Conservation (phyloP, 164 flowering plant species). For the Dillenia turbinata region DNA sequence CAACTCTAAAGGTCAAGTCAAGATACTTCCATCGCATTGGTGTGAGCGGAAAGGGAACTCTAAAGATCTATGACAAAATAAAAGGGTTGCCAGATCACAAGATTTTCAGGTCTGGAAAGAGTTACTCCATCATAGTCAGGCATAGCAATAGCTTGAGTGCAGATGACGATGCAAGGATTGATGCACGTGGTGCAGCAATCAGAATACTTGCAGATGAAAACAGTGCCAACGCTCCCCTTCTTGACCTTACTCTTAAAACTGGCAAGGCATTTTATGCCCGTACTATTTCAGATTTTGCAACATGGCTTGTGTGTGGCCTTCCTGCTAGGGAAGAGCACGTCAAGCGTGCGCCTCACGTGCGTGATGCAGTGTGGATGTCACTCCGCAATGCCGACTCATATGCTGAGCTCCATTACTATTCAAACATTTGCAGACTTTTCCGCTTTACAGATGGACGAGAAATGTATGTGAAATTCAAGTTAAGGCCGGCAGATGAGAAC, state of each 20-base stretch:
- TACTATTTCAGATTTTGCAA: conserved; percentile 59
- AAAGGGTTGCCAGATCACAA: conserved; percentile 54
- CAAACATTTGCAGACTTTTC: conserved; percentile 57
- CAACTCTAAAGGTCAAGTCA: conserved; percentile 64
- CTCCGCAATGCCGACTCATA: conserved; percentile 50
- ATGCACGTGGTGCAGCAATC: conserved; percentile 71
- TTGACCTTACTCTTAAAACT: conserved; percentile 69
- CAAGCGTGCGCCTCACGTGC: conserved; percentile 52
- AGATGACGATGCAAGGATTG: conserved; percentile 82
- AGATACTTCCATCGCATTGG: conserved; percentile 82
- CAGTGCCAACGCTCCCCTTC: conserved; percentile 23
- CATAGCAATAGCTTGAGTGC: conserved; percentile 80
- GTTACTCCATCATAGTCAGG: conserved; percentile 47
- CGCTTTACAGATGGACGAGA: conserved; percentile 53
- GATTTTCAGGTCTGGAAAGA: conserved; percentile 52
- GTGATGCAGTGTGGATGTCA: conserved; percentile 76
- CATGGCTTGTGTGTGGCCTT: conserved; percentile 77
- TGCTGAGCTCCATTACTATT: conserved; percentile 63
- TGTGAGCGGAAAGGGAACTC: conserved; percentile 54
- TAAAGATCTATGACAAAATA: conserved; percentile 50
- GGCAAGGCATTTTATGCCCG: conserved; percentile 82
- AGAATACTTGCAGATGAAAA: conserved; percentile 42
- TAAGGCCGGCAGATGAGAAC: conserved; percentile 47
- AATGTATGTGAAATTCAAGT: conserved; percentile 65
- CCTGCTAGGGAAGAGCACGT: conserved; percentile 69